Evolutionary conservation across 2,329 filamentous ascomycete species (phyloP), one percentile per base, ranked within the genome.

Genomic region (Leptographium flavum): DNA sequence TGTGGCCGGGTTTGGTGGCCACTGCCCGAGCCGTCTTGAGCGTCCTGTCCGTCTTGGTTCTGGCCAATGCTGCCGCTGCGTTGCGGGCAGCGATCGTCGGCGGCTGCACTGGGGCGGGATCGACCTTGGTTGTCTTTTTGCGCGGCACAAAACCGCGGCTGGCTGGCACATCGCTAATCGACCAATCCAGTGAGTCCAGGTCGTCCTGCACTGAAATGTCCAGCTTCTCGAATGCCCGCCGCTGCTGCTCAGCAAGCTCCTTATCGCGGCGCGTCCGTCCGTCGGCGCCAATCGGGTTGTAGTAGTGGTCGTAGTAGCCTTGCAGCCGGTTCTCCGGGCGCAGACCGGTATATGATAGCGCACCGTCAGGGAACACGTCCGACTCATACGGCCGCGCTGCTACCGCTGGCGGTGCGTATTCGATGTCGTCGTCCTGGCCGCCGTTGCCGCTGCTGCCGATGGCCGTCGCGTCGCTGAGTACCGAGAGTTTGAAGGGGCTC

Each of bases 341-440:
- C 19, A 82, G 60, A 0, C 68, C 69, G 9, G 76, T 67, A 42
- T 79, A 73, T 1, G 69, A 77, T 32, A 80, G 60, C 39, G 66
- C 68, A 1, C 66, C 69, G 39, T 69, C 63, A 5, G 79, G 77
- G 49, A 83, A 76, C 47, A 83, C 71, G 45, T 86, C 81, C 19
- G 81, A 83, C 53, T 81, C 70, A 55, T 85, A 84, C 0, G 75
- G 74, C 11, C 77, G 64, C n/a, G 77, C 71, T 52, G 72, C 73
- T 1, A 79, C 73, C 49, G 70, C 80, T 0, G 87, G 86, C 6
- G 90, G 87, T 59, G 87, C 87, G 60, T 94, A 94, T 67, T 96
- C 92, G 49, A 90, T 77, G 45, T 95, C 88, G 23, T 80, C 78
- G 38, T 84, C 88, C 22, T 80, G 78, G 36, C 83, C 75, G 22